These are phyloP conservation scores for Tribonema minus DNA, from an alignment of 108 stramenopile species.

Conservation along the genomic window DNA sequence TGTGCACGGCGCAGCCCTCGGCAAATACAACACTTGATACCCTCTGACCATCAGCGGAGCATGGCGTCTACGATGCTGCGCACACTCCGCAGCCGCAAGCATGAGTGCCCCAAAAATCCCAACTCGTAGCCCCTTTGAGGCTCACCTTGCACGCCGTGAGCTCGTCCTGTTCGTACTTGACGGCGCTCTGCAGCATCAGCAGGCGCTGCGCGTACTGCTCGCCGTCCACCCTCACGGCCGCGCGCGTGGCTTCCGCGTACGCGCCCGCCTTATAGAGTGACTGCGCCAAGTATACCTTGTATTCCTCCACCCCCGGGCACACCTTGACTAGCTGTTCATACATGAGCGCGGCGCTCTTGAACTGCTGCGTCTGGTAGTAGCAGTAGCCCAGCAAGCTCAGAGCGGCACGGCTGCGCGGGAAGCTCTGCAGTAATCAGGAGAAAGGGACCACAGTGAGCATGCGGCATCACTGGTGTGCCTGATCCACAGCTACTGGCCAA, in stretches of 20 bases:
- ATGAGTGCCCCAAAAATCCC: too few relatives aligned
- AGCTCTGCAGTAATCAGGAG: slow-evolving; percentile 52
- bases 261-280: slow-evolving; percentile 67
- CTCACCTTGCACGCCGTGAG: slow-evolving; percentile 60
- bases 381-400: slow-evolving; percentile 76
- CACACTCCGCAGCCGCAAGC: too few relatives aligned
- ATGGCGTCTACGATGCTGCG: too few relatives aligned
- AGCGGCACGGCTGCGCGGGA: slow-evolving; percentile 66
- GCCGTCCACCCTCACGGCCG: slow-evolving; percentile 49
- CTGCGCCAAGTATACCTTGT: slow-evolving; percentile 72
- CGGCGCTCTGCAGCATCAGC: slow-evolving; percentile 58
- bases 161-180: slow-evolving; percentile 70
- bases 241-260: slow-evolving; percentile 47
- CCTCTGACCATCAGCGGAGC: too few relatives aligned
- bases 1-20: too few relatives aligned
- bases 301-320: slow-evolving; percentile 72
- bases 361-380: slow-evolving; percentile 65
- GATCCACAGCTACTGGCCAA: not conserved
- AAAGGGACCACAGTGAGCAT: not conserved
- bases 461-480: not conserved
- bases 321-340: slow-evolving; percentile 72
- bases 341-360: slow-evolving; percentile 42
- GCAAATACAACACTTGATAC: too few relatives aligned
- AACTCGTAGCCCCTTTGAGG: too few relatives aligned
- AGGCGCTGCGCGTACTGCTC: slow-evolving; percentile 63